Conservation (phyloP, 1,284 basidiomycete genomes). For the Amylostereum areolatum region DNA sequence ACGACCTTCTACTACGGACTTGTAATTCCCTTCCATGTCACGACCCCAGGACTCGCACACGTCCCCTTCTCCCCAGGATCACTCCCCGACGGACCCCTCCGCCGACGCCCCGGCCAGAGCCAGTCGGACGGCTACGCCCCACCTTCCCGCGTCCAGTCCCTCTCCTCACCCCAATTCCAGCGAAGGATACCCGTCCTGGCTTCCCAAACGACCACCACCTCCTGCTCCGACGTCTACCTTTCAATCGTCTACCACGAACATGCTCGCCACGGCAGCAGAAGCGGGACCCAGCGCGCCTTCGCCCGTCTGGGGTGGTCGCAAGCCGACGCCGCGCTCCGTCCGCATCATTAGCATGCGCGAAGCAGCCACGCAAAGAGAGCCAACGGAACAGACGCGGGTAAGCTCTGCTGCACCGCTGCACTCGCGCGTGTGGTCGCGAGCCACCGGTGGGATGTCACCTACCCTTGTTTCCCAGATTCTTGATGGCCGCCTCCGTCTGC, state of each 20-base stretch:
- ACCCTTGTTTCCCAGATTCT: constrained; percentile 37
- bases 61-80: constrained; percentile 18
- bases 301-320: constrained; percentile 49
- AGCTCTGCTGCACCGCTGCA: constrained; percentile 19
- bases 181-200: constrained; percentile 76
- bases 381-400: constrained; percentile 47
- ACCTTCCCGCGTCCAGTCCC: constrained; percentile 22
- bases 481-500: constrained; percentile 27
- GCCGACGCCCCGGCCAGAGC: constrained; percentile 19
- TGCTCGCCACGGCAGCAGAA: constrained; percentile 24
- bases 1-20: constrained; percentile 1
- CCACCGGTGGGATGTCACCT: constrained; percentile 42
- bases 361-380: constrained; percentile 35
- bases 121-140: constrained; percentile 16
- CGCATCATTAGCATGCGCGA: constrained; percentile 67
- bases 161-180: constrained; percentile 30
- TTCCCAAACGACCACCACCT: constrained; percentile 69
- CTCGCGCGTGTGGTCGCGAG: constrained; percentile 53
- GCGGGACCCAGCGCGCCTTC: constrained; percentile 30
- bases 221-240: constrained; percentile 68
- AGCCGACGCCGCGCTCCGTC: constrained; percentile 70
- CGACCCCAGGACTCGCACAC: constrained; percentile 22
- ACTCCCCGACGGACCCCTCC: constrained; percentile 20
- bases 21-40: constrained; percentile 19
- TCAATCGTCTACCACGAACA: constrained; percentile 44